Evolutionary conservation across 441 rosid genomes (phyloP), one percentile per base, ranked within the genome.

Genomic region (Gossypium schwendimanii): DNA sequence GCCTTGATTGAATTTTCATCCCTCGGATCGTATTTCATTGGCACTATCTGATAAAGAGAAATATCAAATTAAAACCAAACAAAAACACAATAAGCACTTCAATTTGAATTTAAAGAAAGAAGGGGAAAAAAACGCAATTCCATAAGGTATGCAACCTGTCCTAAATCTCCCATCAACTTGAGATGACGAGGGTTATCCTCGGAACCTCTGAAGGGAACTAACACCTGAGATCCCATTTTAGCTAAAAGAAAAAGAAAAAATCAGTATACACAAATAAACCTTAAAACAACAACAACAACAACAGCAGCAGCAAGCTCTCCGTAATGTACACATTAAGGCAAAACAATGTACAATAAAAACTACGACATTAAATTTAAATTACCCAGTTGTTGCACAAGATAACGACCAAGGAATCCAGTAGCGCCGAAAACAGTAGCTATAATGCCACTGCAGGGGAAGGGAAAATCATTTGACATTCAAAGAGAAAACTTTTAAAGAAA

Each of bases 141-240:
- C 17, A 41, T 54, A 15, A 0, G 58, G 20, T 11, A 70, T 74
- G 55, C 66, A 74, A 93, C 98, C 97, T 96, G 98, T 75, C 98
- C 99, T 83, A 96, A 85, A 84, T 96, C 99, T 70, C 99, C 99
- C 99, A 93, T 96, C 94, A 96, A 80, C 81, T 96, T 96, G 78
- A 96, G 96, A 82, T 96, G 98, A 62, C 97, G 89, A 74, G 86
- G 91, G 73, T 64, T 73, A 79, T 96, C 99, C 88, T 96, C 99
- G 28, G 92, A 91, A 69, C 97, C 97, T 52, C 98, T 89, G 73
- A 93, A 96, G 63, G 99, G 99, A 82, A 96, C 98, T 24, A 96
- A 85, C 41, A 93, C 98, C 80, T 96, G 99, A 64, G 99, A 88
- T 75, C 99, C 99, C 92, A 87, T 88, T 89, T 96, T 93, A 71